These are phyloP conservation scores for Dryas alaskensis DNA, from an alignment of 306 rosid species.

Conservation along the genomic window DNA sequence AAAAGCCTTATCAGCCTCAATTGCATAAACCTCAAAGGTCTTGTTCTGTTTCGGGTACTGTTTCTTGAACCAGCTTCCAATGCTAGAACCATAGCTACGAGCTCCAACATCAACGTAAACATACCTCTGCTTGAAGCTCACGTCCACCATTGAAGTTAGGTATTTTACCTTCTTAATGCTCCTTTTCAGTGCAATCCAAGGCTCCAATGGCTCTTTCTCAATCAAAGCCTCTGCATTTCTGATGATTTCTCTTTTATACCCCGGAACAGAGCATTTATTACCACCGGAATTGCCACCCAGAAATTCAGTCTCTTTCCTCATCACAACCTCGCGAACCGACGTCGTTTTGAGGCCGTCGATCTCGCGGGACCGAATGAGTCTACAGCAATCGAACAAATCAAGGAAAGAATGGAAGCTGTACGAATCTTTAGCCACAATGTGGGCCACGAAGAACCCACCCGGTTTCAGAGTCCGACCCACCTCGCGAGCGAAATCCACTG, in stretches of 20 bases:
- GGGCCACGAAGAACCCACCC: constrained; percentile 46
- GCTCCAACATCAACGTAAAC: constrained; percentile 62
- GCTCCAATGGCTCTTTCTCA: constrained; percentile 44
- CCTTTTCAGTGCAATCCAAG: constrained; percentile 44
- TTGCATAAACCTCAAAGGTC: constrained; percentile 52
- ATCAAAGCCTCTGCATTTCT: constrained; percentile 42
- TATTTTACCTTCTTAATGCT: constrained; percentile 45
- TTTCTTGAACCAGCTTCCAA: constrained; percentile 58
- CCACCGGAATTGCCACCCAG: constrained; percentile 2
- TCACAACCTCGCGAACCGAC: constrained; percentile 40
- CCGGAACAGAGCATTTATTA: constrained; percentile 32
- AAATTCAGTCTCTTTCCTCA: constrained; percentile 32
- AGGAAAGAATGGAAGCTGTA: constrained; percentile 54
- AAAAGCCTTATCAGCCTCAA: constrained; percentile 52
- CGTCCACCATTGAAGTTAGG: constrained; percentile 50
- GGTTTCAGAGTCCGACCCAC: constrained; percentile 44
- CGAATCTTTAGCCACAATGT: constrained; percentile 39
- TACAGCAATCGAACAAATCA: constrained; percentile 45
- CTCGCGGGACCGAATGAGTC: constrained; percentile 37
- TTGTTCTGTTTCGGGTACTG: constrained; percentile 58
- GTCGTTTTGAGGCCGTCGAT: constrained; percentile 42
- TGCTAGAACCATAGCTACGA: constrained; percentile 46
- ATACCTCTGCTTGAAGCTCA: constrained; percentile 51
- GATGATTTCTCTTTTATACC: constrained; percentile 39
- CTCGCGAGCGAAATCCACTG: constrained; percentile 38